Conservation (phyloP, 768 basidiomycete genomes). For the Boletus pseudo-olivaceus region DNA sequence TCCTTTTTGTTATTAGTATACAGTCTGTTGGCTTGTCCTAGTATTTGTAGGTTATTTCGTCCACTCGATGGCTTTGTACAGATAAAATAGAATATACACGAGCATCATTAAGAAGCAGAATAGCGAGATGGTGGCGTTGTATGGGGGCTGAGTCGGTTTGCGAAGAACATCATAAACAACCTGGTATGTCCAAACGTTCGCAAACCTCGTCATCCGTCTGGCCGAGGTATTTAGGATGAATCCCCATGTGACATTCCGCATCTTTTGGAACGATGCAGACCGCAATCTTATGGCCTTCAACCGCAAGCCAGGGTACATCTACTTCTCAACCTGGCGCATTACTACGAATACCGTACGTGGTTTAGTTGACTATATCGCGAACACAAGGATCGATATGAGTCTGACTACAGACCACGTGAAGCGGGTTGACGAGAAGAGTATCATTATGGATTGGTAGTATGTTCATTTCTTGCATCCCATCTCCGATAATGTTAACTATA, state of each 20-base stretch:
- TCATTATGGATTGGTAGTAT: not conserved
- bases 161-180: no score
- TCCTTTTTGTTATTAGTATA: not conserved
- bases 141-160: no score
- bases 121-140: no score
- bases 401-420: not conserved
- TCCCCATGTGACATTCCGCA: not conserved
- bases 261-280: not conserved
- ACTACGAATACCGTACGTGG: not conserved
- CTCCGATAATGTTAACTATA: not conserved
- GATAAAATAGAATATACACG: not conserved
- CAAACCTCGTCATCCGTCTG: not conserved
- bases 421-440: not conserved
- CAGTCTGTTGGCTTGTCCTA: not conserved
- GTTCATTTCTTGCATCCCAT: not conserved
- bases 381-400: not conserved
- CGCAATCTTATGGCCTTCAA: not conserved
- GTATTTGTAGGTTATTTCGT: slow-evolving; percentile 2
- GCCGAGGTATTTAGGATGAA: not conserved
- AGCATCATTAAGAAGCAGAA: not conserved
- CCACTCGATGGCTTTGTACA: not conserved
- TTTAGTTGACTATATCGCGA: not conserved
- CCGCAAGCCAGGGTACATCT: not conserved
- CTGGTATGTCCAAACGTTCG: no score
- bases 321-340: not conserved